Evolutionary conservation across 371 early-diverging fungal species (phyloP), one percentile per base, ranked within the genome.

Genomic region (Amoeboaphelidium protococcarum): DNA sequence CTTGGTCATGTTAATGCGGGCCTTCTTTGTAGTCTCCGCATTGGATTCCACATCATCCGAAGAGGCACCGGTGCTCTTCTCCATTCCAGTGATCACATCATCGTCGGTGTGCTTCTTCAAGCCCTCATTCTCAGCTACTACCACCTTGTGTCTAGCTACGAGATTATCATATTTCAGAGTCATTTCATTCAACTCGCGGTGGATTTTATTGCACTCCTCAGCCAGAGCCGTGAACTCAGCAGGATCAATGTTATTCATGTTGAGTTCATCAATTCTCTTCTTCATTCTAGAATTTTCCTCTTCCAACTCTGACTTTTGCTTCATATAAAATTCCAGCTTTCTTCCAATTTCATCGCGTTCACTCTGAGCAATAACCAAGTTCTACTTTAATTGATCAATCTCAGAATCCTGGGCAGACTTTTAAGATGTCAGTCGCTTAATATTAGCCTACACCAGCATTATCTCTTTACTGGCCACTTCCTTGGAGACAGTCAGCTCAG

Each of bases 271-370:
- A 42, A 50, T 50, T 26, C 43, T 23, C 13, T 16, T 13, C 2
- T 50, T 51, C 45, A 60, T 51, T 26, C 51, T 41, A 10, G 59
- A 53, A n/a, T 55, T 44, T 45, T 52, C 53, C 44, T 54, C 53
- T 25, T 58, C 41, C 26, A 51, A 51, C 22, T 58, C 60, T 50
- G 47, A 53, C 20, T 58, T 51, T 43, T 59, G 54, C 1, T 47
- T 47, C 21, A 47, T 52, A 24, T 37, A 31, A 2, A 50, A 43
- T 41, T 53, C 45, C 4, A 60, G 46, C 22, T 59, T 44, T 46
- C 52, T 59, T 47, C 52, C 52, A 12, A 57, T n/a, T 19, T 52
- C 45, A 25, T 52, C 52, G 1, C 48, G 19, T 46, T 13, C n/a
- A 25, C 31, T 26, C 45, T 27, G 16, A 31, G 27, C 16, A 23